Evolutionary conservation across 768 basidiomycete species (phyloP).

Genomic region (Boletus reticuloceps): DNA sequence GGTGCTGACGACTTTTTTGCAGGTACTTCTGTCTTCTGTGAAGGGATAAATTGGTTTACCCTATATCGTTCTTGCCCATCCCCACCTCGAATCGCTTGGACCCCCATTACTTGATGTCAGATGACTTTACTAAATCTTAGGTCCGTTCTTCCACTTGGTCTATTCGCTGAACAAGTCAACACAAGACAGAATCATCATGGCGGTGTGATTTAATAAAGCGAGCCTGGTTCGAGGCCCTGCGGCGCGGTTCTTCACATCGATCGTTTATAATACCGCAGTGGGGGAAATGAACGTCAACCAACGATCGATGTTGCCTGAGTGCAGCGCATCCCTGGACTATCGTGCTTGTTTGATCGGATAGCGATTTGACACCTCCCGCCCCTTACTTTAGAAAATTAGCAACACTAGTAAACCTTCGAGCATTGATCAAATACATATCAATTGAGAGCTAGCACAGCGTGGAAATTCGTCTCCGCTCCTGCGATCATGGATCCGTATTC

Average conservation of each 20-base stretch:
- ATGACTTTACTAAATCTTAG: neutral
- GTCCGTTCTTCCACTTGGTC: slow-evolving; percentile 1
- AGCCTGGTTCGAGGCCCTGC: slow-evolving; percentile 1
- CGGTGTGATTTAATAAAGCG: slow-evolving; percentile 8
- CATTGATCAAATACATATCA: neutral
- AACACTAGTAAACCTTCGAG: neutral
- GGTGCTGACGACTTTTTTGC: slow-evolving; percentile 5
- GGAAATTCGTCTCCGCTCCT: neutral
- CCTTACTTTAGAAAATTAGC: neutral
- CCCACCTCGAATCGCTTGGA: neutral
- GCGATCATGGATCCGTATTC: slow-evolving; percentile 13
- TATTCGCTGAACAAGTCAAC: neutral
- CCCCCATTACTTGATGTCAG: neutral
- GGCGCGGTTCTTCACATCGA: neutral
- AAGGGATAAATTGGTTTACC: neutral
- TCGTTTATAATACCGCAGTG: neutral
- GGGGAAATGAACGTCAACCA: neutral
- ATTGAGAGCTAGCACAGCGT: neutral
- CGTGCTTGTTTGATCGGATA: neutral
- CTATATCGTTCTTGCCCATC: neutral
- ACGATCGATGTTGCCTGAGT: neutral
- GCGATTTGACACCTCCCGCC: neutral
- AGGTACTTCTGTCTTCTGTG: slow-evolving; percentile 7
- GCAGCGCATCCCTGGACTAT: neutral
- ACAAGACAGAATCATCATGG: neutral